A percentile compares a stretch with the other conserved stretches of the same genome.
phyloP scores from a whole-genome alignment of 495 filamentous ascomycete species.

The Penicillium canescens region DNA sequence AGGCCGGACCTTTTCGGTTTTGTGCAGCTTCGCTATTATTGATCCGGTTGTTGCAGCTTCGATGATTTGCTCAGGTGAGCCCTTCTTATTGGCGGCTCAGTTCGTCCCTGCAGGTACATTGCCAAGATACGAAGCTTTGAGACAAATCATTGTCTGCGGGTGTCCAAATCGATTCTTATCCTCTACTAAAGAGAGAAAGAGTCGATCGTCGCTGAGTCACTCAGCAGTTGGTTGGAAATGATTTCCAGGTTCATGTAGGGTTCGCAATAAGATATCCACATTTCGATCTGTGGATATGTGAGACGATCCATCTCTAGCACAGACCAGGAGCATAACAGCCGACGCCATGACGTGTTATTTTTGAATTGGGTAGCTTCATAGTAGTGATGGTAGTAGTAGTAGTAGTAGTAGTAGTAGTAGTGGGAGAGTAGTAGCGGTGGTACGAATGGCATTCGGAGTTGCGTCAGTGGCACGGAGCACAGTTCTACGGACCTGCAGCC shows the following conservation, averaged over 20 bases:
- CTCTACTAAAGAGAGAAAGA: background rate
- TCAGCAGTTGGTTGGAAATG: no score
- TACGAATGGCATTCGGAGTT: background rate
- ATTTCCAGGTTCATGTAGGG: no score
- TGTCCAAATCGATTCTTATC: background rate
- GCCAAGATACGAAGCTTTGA: slow-evolving; percentile 1
- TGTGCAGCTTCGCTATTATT: slow-evolving; percentile 7
- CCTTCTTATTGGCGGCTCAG: slow-evolving; percentile 1
- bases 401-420: no score
- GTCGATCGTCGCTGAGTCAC: no score
- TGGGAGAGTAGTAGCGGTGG: no score
- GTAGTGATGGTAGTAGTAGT: no score
- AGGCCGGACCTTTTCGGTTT: background rate
- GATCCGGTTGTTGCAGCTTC: background rate
- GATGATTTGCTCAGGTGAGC: background rate
- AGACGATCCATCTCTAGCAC: no score
- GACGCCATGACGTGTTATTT: no score
- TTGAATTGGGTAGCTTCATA: no score
- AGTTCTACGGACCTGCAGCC: background rate
- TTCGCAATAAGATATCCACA: no score
- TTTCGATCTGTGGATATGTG: no score
- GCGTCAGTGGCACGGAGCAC: background rate
- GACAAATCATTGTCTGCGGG: slow-evolving; percentile 8
- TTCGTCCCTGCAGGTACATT: slow-evolving; percentile 3
- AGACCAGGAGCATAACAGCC: no score